A percentile compares a stretch with the other conserved stretches of the same genome.
phyloP scores from a whole-genome alignment of 2,329 filamentous ascomycete genomes.

The Aureobasidium sp. region DNA sequence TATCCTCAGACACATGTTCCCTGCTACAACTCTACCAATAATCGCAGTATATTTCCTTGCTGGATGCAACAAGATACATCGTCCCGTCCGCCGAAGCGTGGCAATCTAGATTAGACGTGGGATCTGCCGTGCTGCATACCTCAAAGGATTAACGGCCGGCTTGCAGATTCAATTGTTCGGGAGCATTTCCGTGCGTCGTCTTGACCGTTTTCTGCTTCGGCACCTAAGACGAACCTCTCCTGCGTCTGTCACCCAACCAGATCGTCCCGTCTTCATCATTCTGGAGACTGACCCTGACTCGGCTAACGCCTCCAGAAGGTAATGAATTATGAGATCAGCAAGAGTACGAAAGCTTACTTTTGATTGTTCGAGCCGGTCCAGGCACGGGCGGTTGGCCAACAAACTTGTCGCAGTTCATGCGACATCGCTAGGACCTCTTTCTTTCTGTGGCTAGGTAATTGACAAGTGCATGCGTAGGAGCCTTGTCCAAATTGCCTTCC shows the following conservation, averaged over 20 bases:
- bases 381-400: slow-evolving; percentile 1
- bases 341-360: not conserved
- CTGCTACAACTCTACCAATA: not conserved
- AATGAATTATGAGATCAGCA: not conserved
- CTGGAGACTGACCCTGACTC: not conserved
- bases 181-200: not conserved
- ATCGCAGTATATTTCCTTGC: not conserved
- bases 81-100: not conserved
- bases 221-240: not conserved
- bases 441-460: not conserved
- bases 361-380: not conserved
- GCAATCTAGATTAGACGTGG: not conserved
- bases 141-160: not conserved
- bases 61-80: not conserved
- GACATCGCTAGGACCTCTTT: not conserved
- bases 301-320: not conserved
- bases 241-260: not conserved
- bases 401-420: not conserved
- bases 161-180: not conserved
- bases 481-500: not conserved
- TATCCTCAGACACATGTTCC: not conserved
- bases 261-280: not conserved
- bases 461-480: not conserved
- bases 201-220: slow-evolving; percentile 7
- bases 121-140: not conserved